A percentile compares a stretch with the other conserved stretches of the same genome.
Conservation (phyloP, 345 rosid genomes). For the Geranium brycei region DNA sequence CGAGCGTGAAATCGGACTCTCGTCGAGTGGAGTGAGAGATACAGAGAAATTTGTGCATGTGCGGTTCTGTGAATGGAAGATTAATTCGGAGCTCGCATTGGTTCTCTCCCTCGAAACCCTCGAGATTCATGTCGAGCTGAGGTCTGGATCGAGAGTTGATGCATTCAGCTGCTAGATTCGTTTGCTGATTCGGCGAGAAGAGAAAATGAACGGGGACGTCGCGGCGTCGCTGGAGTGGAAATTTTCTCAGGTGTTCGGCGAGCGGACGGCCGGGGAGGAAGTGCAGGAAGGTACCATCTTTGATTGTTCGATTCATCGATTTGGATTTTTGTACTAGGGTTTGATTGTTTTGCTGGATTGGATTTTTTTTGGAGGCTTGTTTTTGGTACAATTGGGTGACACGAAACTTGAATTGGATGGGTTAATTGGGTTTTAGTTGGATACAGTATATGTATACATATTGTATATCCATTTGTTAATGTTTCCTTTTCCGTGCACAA, state of each 20-base stretch:
- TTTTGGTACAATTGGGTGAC: neutral
- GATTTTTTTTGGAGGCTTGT: constrained; percentile 8
- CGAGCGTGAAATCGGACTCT: neutral
- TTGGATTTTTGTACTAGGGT: constrained; percentile 9
- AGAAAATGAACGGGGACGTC: neutral
- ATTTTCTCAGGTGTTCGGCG: constrained; percentile 38
- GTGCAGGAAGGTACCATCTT: constrained; percentile 65
- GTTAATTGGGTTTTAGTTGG: neutral
- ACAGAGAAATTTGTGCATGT: neutral
- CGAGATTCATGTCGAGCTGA: neutral
- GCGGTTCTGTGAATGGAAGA: neutral
- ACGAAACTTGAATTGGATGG: neutral
- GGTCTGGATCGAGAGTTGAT: neutral
- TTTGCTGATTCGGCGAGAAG: neutral
- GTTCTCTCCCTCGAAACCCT: neutral
- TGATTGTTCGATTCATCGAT: constrained; percentile 8
- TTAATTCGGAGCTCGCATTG: neutral
- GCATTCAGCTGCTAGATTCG: neutral
- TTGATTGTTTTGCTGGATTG: constrained; percentile 7
- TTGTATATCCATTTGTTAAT: neutral
- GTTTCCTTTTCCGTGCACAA: neutral
- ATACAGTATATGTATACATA: neutral
- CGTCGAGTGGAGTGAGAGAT: neutral
- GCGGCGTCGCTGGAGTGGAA: neutral
- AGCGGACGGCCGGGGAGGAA: constrained; percentile 87